Conservation (phyloP, 2,329 filamentous ascomycete genomes). For the Xylariaceae sp. region DNA sequence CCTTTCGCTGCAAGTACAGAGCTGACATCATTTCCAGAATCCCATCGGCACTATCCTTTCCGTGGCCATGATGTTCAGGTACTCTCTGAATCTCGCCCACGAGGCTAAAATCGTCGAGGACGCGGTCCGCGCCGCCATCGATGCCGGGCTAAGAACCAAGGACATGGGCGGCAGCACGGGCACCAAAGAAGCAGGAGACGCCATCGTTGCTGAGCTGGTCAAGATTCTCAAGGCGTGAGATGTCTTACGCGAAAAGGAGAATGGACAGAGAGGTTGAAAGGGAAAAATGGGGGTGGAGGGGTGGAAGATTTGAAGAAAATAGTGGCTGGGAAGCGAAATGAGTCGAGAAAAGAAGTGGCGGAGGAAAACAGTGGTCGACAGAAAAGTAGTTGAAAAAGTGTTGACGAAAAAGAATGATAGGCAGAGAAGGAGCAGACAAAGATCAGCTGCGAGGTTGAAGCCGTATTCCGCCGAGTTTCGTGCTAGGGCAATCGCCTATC, state of each 20-base stretch:
- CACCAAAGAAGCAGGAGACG: slow-evolving; percentile 72
- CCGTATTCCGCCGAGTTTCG: too few species aligned
- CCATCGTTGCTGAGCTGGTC: slow-evolving; percentile 38
- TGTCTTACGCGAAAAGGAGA: slow-evolving; percentile 11
- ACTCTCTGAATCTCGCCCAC: slow-evolving; percentile 58
- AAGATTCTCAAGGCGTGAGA: slow-evolving; percentile 12
- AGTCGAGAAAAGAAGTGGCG: too few species aligned
- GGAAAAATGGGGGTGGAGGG: too few species aligned
- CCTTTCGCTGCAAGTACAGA: slow-evolving; percentile 56
- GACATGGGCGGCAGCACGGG: slow-evolving; percentile 69
- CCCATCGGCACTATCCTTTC: slow-evolving; percentile 71
- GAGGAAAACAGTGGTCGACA: too few species aligned
- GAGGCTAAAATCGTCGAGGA: slow-evolving; percentile 51
- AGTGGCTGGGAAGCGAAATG: too few species aligned
- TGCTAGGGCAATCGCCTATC: too few species aligned
- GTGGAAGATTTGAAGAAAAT: too few species aligned
- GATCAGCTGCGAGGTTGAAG: too few species aligned
- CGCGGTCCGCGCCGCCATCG: slow-evolving; percentile 54
- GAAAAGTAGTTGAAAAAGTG: too few species aligned
- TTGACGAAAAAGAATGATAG: too few species aligned
- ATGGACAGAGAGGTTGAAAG: not conserved
- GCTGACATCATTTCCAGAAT: slow-evolving; percentile 56
- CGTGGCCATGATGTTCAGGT: slow-evolving; percentile 76
- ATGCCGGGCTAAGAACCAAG: slow-evolving; percentile 63
- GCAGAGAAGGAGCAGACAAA: too few species aligned